Evolutionary conservation across 208 protist species (phyloP), one percentile per base, ranked within the genome.

Genomic region (Wallacemonas sp.): DNA sequence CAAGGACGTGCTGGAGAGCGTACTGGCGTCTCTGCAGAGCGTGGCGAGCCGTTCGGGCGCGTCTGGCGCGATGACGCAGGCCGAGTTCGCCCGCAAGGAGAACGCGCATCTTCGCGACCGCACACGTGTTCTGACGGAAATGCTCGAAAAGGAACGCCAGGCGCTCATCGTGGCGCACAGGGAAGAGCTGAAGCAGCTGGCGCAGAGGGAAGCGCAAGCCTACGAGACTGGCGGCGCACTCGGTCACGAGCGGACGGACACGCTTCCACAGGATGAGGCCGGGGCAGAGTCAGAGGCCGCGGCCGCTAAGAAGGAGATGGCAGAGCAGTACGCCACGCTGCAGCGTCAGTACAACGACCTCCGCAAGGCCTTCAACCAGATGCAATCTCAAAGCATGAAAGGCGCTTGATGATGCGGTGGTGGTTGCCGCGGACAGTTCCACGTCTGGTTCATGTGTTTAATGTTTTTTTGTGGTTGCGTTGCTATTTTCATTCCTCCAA

Each of bases 81-180:
- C n/a, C 21, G 29, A 60, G 19, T n/a, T 70, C 27, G 55, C 43
- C 34, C 33, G 19, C 27, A 67, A 68, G 64, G 83, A 90, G 55
- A 90, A 90, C 68, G 61, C 58, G 0, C 14, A 68, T 2, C 41
- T 92, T 24, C 87, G 85, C 68, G 65, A 82, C 46, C 86, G 83
- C 21, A 36, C 89, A 12, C 74, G 68, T n/a, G 54, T 67, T 0
- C 26, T 92, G 47, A 74, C 80, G 46, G 83, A 85, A 6, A 24
- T 92, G 65, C 48, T 88, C 56, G 72, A 85, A 36, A 82, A 72
- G 26, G 82, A 88, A 56, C 24, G 60, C 41, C 27, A 61, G 43
- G 78, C 68, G 62, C 83, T 87, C 43, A 21, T 60, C 19, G 70
- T 70, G 52, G 39, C 19, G 19, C 47, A 55, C 47, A 55, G 19